Evolutionary conservation across 495 filamentous ascomycete species (phyloP), one percentile per base, ranked within the genome.

Genomic region (Bryoglossum gracile): DNA sequence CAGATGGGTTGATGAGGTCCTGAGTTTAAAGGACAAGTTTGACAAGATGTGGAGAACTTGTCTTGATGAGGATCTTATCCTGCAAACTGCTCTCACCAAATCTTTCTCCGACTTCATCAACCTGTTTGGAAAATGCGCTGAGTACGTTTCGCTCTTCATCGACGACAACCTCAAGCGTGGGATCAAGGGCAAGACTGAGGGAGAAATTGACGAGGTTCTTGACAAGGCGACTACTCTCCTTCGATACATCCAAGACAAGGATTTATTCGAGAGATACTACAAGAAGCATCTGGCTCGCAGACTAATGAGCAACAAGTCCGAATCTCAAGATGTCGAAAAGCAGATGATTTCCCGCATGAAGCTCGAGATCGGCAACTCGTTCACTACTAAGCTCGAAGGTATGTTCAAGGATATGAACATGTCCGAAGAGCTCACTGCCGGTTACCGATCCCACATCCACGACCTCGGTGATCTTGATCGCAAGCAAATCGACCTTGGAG

Each of bases 361-460:
- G 69, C 75, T 89, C 55, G 90, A 95, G 63, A 78, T 97, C 39
- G 92, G 92, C 24, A 94, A 95, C 55, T 79, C 85, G 41, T 99
- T 99, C 63, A 97, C 94, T 0, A 69, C 79, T 54, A 91, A 92
- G 56, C 75, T 97, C 19, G 92, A 99, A 61, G 80, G 88, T 44
- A 99, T 99, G 92, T 99, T 99, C 65, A 94, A 86, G 65, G 92
- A 99, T 60, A 96, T 99, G 84, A 75, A 84, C 17, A 72, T 89
- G 5, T 95, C 89, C 0, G 84, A 87, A 49, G 94, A 96, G 43
- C 70, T 95, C n/a, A 85, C 82, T 0, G 62, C 78, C 2, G 78
- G 74, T 40, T 96, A 89, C 67, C 82, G 83, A 45, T 70, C 74
- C 6, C 76, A 94, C 50, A 76, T 90, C 17, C 65, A 69, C 3